Evolutionary conservation across 140 eudicot species (phyloP).

Genomic region (Oenanthe javanica): DNA sequence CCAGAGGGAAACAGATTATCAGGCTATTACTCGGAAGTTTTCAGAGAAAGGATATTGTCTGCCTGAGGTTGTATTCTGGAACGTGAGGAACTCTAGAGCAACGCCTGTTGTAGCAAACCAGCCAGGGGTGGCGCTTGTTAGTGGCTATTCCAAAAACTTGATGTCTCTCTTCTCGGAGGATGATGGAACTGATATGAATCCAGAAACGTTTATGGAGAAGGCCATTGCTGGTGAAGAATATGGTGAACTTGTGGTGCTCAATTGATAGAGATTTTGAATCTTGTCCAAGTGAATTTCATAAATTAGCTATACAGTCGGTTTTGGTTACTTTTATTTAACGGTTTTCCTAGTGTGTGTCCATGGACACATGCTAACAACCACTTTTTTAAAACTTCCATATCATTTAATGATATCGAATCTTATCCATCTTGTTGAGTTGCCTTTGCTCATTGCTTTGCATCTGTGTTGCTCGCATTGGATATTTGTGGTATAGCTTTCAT

Average conservation of each 20-base stretch:
- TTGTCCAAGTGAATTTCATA: too few relatives aligned
- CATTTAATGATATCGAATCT: too few relatives aligned
- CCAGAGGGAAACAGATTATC: constrained; percentile 30
- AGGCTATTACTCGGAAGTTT: constrained; percentile 20
- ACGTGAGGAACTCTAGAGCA: constrained; percentile 17
- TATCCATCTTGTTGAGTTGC: too few relatives aligned
- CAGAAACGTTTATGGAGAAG: constrained; percentile 18
- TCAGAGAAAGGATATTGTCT: constrained; percentile 17
- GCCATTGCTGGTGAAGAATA: constrained; percentile 26
- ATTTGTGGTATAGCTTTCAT: too few relatives aligned
- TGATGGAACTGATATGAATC: constrained; percentile 11
- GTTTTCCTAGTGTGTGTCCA: too few relatives aligned
- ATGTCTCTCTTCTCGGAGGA: constrained; percentile 23
- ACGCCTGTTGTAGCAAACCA: constrained; percentile 20
- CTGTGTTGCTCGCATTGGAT: too few relatives aligned
- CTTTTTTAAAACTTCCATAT: too few relatives aligned
- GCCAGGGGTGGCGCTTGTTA: constrained; percentile 28
- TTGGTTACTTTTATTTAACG: too few relatives aligned
- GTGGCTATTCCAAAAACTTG: constrained; percentile 37
- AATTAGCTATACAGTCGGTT: too few relatives aligned
- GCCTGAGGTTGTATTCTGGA: constrained; percentile 35
- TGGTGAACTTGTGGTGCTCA: constrained; percentile 18
- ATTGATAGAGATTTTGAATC: too few relatives aligned
- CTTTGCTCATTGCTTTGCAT: too few relatives aligned
- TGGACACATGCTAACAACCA: too few relatives aligned